Conservation (phyloP, 257 asterid genomes). For the Primulina eburnea region DNA sequence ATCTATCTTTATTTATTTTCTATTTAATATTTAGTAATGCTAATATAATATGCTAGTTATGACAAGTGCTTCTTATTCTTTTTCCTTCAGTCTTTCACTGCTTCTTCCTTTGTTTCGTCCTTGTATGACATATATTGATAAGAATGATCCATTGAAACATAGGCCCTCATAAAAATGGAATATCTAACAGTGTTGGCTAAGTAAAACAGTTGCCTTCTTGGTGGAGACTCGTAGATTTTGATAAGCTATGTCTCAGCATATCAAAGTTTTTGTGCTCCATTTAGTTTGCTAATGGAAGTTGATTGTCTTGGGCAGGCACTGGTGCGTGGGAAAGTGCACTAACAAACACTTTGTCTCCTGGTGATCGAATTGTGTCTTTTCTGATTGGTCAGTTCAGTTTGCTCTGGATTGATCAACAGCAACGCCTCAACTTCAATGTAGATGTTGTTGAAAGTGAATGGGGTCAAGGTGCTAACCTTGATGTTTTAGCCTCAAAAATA, state of each 20-base stretch:
- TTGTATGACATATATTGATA: neutral
- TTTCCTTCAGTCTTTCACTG: too few species aligned
- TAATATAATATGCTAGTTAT: too few species aligned
- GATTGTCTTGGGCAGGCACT: slow-evolving; percentile 57
- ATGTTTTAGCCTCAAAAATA: slow-evolving; percentile 67
- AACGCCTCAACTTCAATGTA: slow-evolving; percentile 82
- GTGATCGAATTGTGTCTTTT: slow-evolving; percentile 79
- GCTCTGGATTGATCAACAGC: slow-evolving; percentile 99
- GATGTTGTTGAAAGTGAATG: slow-evolving; percentile 96
- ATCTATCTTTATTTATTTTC: too few species aligned
- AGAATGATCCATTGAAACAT: neutral
- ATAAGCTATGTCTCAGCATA: too few species aligned
- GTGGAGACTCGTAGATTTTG: neutral
- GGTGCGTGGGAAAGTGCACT: slow-evolving; percentile 99
- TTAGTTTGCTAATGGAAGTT: neutral
- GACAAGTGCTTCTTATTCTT: too few species aligned
- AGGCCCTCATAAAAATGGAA: neutral
- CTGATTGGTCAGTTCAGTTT: slow-evolving; percentile 95
- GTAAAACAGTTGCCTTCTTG: neutral
- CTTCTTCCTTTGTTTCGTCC: too few species aligned
- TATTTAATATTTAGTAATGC: too few species aligned
- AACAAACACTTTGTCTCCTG: slow-evolving; percentile 93
- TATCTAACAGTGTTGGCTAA: too few species aligned
- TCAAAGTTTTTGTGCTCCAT: neutral
- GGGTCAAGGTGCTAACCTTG: slow-evolving; percentile 93